Evolutionary conservation across 768 basidiomycete genomes (phyloP), one percentile per base, ranked within the genome.

Genomic region (Podaxis sp.): DNA sequence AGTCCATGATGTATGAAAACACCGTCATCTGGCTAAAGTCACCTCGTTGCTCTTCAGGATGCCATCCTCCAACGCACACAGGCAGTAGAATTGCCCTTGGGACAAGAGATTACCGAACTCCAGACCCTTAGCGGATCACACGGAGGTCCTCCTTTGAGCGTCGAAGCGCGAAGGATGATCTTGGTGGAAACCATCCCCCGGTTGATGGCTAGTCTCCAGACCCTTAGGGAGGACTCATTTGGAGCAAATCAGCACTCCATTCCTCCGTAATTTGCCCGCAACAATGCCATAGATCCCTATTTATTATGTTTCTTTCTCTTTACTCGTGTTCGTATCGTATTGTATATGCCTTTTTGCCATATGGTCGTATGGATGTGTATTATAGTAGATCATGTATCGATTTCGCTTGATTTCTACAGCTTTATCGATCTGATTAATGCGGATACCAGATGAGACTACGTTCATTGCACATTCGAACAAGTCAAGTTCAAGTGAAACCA

Each of bases 111-210:
- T 14, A 10, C 44, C 25, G 59, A 61, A 38, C 44, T 61, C 2
- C 53, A 55, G 44, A 48, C 52, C 59, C 59, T 61, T 27, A 37
- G 36, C 36, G 59, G 53, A 61, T 54, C 59, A 48, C 59, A 54
- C 21, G 44, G 44, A 11, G 18, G 21, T 27, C 44, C 59, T n/a
- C 37, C 59, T 27, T 25, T 61, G 46, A 51, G 52, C 42, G 46
- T 47, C 14, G 59, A 61, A 44, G 52, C 53, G 23, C 44, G 59
- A 27, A 61, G 53, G 44, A 61, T 61, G 59, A 61, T 61, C 46
- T 46, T 61, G 35, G 52, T 54, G 11, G 59, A 61, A 27, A 61
- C 59, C n/a, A 48, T 61, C 14, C 59, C 59, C 13, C 28, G 59
- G 10, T 50, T 61, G 44, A 61, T 61, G 59, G 52, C 52, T 7